Conservation (phyloP, 176 grass and related monocot species). For the Carex kokanica region DNA sequence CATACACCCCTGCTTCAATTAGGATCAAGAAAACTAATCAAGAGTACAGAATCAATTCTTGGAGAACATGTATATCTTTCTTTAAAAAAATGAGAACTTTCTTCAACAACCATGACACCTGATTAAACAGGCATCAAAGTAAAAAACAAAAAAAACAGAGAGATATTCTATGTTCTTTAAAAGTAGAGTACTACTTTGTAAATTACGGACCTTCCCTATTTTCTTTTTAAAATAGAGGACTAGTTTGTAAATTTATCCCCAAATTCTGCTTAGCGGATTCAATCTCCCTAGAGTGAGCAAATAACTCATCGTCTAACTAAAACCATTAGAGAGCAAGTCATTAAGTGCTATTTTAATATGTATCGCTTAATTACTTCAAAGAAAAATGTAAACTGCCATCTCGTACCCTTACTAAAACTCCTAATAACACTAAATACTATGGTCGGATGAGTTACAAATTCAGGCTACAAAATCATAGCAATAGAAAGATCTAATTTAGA, state of each 20-base stretch:
- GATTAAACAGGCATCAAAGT: background rate
- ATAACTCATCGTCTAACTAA: background rate
- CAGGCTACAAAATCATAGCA: background rate
- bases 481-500: background rate
- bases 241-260: background rate
- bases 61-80: background rate
- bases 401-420: background rate
- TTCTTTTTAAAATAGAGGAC: background rate
- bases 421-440: background rate
- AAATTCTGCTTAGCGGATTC: background rate
- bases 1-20: constrained; percentile 3
- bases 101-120: too few relatives aligned
- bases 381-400: background rate
- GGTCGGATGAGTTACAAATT: background rate
- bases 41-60: background rate
- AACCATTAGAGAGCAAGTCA: background rate
- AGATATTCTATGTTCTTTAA: background rate
- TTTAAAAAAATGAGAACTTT: background rate
- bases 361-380: background rate
- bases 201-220: background rate
- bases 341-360: background rate
- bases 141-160: background rate
- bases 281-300: background rate
- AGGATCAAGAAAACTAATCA: constrained; percentile 1
- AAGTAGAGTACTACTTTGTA: background rate